Evolutionary conservation across 2,329 filamentous ascomycete genomes (phyloP), one percentile per base, ranked within the genome.

Genomic region (Teratosphaeria pseudoeucalypti): DNA sequence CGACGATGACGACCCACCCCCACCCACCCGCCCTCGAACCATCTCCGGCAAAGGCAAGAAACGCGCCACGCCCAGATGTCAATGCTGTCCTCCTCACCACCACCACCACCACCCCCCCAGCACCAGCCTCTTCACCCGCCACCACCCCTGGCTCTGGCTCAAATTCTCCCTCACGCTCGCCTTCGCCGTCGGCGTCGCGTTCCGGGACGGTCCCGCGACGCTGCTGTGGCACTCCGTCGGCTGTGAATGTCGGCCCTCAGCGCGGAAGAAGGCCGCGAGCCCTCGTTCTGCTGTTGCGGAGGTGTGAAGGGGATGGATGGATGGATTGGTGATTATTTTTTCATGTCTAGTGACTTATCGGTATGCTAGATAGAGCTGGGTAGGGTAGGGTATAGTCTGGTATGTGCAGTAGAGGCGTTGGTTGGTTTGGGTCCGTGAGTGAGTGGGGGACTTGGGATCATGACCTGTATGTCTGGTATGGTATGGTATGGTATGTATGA

Each of bases 161-260:
- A 77, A 76, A 61, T 79, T 80, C 63, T 77, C 74, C 10, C 66
- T 79, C 56, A 76, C 77, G 14, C 69, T 80, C 52, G 74, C 77
- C 49, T 70, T 79, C 60, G 78, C 78, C 12, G 72, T 80, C 52
- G 77, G 77, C n/a, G 71, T 77, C 2, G 78, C 78, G 7, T 71
- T 80, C 52, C 75, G 72, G 56, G 71, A 78, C 57, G 78, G 78
- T 2, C 78, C 78, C 16, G 76, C 68, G 16, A 71, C 68, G 56
- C 67, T 79, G 62, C 59, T 79, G 54, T 61, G 55, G 55, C 52
- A 26, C 6, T 55, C 52, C 7, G 57, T 43, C 7, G 57, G 52
- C 5, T 63, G 43, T n/a, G 43, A 9, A n/a, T 49, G 43, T 49
- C 43, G 43, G 16, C 58, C 37, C 11, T 29, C 34, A 55, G 56